phyloP scores from a whole-genome alignment of 2,329 filamentous ascomycete species.

The Diaporthe citri region DNA sequence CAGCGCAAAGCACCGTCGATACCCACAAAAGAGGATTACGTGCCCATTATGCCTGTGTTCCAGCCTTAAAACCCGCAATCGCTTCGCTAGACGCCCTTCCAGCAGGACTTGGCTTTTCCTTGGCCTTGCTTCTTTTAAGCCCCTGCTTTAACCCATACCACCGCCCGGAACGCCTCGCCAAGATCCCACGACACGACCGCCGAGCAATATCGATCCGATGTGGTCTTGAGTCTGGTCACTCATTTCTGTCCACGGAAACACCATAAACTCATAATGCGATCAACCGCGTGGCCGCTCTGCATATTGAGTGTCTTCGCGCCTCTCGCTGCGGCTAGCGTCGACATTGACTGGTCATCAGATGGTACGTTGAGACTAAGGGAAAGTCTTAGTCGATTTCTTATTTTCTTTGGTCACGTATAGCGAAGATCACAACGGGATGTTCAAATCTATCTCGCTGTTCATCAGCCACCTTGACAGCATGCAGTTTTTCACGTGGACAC shows the following conservation, averaged over 20 bases:
- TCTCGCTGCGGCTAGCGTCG: slow-evolving; percentile 33
- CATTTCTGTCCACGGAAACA: neutral
- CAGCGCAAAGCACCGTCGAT: neutral
- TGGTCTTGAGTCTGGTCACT: slow-evolving; percentile 15
- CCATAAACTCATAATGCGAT: slow-evolving; percentile 31
- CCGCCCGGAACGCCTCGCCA: slow-evolving; percentile 16
- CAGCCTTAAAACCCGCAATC: slow-evolving; percentile 34
- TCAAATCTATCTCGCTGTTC: neutral
- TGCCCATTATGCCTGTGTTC: slow-evolving; percentile 18
- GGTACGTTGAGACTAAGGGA: slow-evolving; percentile 26
- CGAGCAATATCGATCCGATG: slow-evolving; percentile 13
- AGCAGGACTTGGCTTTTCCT: slow-evolving; percentile 37
- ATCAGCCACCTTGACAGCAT: neutral
- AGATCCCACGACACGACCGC: slow-evolving; percentile 3
- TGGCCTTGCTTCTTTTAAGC: slow-evolving; percentile 35
- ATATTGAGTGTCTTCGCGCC: slow-evolving; percentile 21
- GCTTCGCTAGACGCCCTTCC: slow-evolving; percentile 8
- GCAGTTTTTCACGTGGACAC: neutral
- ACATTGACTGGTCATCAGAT: slow-evolving; percentile 37
- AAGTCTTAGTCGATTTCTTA: neutral
- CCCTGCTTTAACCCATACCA: neutral
- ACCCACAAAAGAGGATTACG: slow-evolving; percentile 34
- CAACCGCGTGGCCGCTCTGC: slow-evolving; percentile 34
- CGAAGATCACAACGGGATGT: neutral
- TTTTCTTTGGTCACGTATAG: too few relatives aligned